Evolutionary conservation across 768 basidiomycete genomes (phyloP), one percentile per base, ranked within the genome.

Genomic region (Psilocybe cyanescens): DNA sequence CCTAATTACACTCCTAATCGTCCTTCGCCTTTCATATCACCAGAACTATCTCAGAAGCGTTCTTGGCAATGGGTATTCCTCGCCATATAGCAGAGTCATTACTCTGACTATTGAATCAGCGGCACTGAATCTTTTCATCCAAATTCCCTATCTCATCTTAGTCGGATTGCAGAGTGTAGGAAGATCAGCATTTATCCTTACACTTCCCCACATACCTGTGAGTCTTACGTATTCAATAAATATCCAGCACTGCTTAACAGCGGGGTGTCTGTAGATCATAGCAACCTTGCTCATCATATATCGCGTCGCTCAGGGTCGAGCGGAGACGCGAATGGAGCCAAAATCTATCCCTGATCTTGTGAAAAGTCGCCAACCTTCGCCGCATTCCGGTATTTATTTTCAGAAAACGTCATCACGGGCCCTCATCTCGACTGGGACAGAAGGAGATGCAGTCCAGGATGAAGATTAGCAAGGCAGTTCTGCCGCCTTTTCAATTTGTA

Each of bases 201-300:
- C 41, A 5, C 24, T 61, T 33, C 60, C 60, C 16, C 65, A 66
- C 5, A 58, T 63, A 6, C 60, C 57, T 17, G 65, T 66, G 53
- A 53, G 65, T 44, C 41, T 44, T 39, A 5, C 12, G 3, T 24
- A 39, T 55, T 7, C 30, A 48, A 35, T 6, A 16, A 14, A 3
- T 45, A 44, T 12, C 6, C 30, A 24, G 2, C 12, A 19, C 33
- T 33, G 12, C 7, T 45, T 24, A 47, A 30, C 49, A 37, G 2
- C 2, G 2, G n/a, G 17, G 31, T 14, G 11, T 3, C 14, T 28
- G 0, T 4, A 60, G 66, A 37, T 50, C 8, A 64, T 64, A 49
- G 62, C 66, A 12, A 63, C 66, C 12, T 37, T 67, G 28, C 66
- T 67, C 35, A 64, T 67, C 37, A 49, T 67, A 14, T 64, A 57